Evolutionary conservation across 768 basidiomycete species (phyloP).

Genomic region (Naganishia vaughanmartiniae): DNA sequence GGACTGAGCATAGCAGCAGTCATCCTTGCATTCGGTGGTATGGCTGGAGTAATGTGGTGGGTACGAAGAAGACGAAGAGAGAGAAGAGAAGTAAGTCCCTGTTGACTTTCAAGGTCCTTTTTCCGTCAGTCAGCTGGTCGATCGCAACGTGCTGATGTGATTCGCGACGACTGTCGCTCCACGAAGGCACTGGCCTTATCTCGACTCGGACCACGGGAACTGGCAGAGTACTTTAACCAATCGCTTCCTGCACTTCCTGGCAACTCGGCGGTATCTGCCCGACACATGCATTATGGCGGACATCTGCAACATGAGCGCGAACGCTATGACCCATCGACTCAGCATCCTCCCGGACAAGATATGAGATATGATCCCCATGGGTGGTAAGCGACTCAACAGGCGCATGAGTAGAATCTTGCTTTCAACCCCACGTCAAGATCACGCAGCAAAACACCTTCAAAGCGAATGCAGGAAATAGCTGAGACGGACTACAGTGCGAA

Average conservation of each 20-base stretch:
- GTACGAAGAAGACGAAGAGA: slow-evolving; percentile 37
- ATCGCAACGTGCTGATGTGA: not conserved
- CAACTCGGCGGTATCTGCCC: too few species aligned
- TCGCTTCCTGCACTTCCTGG: not conserved
- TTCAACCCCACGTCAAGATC: not conserved
- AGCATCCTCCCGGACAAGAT: not conserved
- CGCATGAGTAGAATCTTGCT: not conserved
- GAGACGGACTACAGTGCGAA: not conserved
- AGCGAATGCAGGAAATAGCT: not conserved
- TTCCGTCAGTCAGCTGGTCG: too few species aligned
- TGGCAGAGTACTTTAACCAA: slow-evolving; percentile 39
- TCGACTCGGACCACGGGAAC: slow-evolving; percentile 38
- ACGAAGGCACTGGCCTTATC: slow-evolving; percentile 41
- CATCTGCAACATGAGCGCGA: not conserved
- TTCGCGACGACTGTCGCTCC: not conserved
- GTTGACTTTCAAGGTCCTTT: too few species aligned
- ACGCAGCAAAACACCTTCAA: not conserved
- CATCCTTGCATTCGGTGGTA: slow-evolving; percentile 37
- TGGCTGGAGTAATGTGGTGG: slow-evolving; percentile 38
- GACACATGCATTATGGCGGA: not conserved
- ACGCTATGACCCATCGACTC: not conserved
- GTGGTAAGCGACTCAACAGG: not conserved
- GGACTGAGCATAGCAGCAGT: slow-evolving; percentile 43
- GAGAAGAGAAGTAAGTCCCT: slow-evolving; percentile 41
- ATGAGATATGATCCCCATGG: not conserved